Conservation (phyloP, 768 basidiomycete species). For the Trametopsis cervina region DNA sequence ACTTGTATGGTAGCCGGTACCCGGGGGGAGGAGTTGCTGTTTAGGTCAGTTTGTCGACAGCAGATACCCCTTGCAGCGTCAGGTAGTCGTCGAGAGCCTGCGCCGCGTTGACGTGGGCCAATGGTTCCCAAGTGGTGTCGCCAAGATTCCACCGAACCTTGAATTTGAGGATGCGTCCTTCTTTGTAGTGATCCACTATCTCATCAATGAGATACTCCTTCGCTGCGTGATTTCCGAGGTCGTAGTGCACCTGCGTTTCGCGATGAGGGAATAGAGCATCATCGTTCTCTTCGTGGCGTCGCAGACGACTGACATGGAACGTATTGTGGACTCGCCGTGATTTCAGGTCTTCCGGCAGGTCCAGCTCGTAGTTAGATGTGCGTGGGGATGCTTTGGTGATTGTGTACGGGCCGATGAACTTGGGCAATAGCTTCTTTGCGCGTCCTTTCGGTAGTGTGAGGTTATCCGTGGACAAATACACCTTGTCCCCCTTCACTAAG, state of each 20-base stretch:
- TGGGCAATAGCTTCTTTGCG: constrained; percentile 29
- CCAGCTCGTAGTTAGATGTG: constrained; percentile 23
- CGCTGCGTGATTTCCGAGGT: constrained; percentile 29
- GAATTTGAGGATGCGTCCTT: background rate
- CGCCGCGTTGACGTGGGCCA: constrained; percentile 7
- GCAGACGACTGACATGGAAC: constrained; percentile 30
- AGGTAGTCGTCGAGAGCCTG: constrained; percentile 13
- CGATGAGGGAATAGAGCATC: constrained; percentile 30
- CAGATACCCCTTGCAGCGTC: too few relatives aligned
- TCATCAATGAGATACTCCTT: constrained; percentile 33
- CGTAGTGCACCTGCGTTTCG: constrained; percentile 23
- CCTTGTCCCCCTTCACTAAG: constrained; percentile 20
- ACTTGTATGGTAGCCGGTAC: too few relatives aligned
- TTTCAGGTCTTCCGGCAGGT: constrained; percentile 23
- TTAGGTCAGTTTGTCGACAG: too few relatives aligned
- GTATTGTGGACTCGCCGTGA: constrained; percentile 24
- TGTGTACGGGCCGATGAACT: constrained; percentile 33
- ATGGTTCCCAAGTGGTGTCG: constrained; percentile 15
- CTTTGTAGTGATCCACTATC: constrained; percentile 20
- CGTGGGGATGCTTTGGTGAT: constrained; percentile 17
- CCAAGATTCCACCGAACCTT: constrained; percentile 13
- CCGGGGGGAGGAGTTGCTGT: too few relatives aligned
- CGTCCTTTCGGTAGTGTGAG: constrained; percentile 27
- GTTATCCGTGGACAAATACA: constrained; percentile 32
- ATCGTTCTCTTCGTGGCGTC: constrained; percentile 24